Evolutionary conservation across 108 stramenopile species (phyloP).

Genomic region (Pseudonitzschia multiseries): DNA sequence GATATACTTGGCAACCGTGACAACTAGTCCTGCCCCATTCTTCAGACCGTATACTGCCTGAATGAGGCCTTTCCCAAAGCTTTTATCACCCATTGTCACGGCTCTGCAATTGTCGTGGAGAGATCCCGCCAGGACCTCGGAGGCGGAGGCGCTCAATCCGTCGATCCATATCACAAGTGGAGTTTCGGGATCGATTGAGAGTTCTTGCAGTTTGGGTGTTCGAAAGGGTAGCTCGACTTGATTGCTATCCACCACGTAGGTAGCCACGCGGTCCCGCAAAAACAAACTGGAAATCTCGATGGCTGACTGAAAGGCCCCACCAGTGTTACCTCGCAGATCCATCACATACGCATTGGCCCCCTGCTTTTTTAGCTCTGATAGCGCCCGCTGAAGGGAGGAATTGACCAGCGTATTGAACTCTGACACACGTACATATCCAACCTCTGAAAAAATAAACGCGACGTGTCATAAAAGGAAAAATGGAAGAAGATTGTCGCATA

Average conservation of each 20-base stretch:
- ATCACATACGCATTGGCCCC: constrained; percentile 84
- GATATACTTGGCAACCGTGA: constrained; percentile 92
- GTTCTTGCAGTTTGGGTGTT: constrained; percentile 50
- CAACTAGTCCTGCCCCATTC: constrained; percentile 88
- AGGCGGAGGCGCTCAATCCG: constrained; percentile 79
- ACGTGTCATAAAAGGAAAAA: too few relatives aligned
- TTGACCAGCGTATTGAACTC: constrained; percentile 90
- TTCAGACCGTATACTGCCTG: constrained; percentile 95
- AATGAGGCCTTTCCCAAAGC: constrained; percentile 95
- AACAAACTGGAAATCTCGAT: constrained; percentile 92
- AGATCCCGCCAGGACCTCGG: constrained; percentile 91
- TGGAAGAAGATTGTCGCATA: too few relatives aligned
- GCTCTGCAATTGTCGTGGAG: constrained; percentile 93
- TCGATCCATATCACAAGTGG: constrained; percentile 83
- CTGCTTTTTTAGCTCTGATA: constrained; percentile 63
- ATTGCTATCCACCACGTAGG: constrained; percentile 80
- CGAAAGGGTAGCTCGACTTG: constrained; percentile 67
- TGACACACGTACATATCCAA: constrained; percentile 84
- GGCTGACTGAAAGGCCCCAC: constrained; percentile 94
- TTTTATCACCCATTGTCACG: constrained; percentile 85
- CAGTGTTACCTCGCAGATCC: constrained; percentile 89
- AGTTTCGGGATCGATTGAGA: constrained; percentile 42
- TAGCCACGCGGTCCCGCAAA: constrained; percentile 70
- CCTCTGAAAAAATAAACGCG: constrained; percentile 9
- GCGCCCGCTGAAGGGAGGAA: constrained; percentile 69